Conservation (phyloP, 805 yeast genomes). For the Cyberlindnera veronae region DNA sequence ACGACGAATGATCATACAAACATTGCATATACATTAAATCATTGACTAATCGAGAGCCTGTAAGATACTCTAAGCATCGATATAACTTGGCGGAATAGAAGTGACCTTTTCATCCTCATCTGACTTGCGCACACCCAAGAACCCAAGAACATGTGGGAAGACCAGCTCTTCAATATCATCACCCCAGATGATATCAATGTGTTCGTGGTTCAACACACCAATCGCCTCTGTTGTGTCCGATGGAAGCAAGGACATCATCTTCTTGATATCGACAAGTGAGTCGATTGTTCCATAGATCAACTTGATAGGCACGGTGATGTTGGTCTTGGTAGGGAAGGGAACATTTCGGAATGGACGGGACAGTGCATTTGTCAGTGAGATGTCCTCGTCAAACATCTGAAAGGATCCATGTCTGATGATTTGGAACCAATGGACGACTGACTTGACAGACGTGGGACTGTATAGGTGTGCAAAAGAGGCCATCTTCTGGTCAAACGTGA, state of each 20-base stretch:
- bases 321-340: constrained; percentile 55
- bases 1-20: constrained; percentile 11
- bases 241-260: constrained; percentile 70
- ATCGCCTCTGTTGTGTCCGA: constrained; percentile 42
- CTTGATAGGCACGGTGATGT: constrained; percentile 67
- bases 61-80: too few species aligned
- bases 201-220: constrained; percentile 74
- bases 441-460: constrained; percentile 87
- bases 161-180: constrained; percentile 50
- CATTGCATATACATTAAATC: neutral
- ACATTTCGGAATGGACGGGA: constrained; percentile 34
- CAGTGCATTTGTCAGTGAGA: constrained; percentile 34
- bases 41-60: too few species aligned
- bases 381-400: constrained; percentile 82
- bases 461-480: constrained; percentile 84
- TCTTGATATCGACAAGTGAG: constrained; percentile 81
- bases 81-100: too few species aligned
- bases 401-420: constrained; percentile 73
- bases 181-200: constrained; percentile 90
- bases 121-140: constrained; percentile 25
- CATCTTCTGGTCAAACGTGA: constrained; percentile 66
- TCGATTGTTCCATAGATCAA: constrained; percentile 78
- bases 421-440: constrained; percentile 96
- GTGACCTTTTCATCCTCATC: constrained; percentile 13
- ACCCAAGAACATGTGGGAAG: constrained; percentile 38